Conservation (phyloP, 257 asterid genomes). For the Nicotiana tomentosiformis region DNA sequence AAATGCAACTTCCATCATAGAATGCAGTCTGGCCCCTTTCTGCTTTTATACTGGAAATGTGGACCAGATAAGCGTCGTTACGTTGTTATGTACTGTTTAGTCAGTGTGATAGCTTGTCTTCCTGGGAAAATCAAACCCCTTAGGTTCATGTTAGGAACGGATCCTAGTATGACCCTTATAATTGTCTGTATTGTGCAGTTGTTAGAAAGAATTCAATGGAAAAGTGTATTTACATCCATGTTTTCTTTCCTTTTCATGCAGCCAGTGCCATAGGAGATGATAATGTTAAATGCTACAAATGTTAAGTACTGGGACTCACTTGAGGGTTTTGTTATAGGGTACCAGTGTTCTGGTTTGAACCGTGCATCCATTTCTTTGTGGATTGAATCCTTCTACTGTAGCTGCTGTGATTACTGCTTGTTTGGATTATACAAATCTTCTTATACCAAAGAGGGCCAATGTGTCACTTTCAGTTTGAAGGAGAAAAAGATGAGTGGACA, state of each 20-base stretch:
- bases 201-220: constrained; percentile 17
- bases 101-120: constrained; percentile 19
- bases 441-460: background rate
- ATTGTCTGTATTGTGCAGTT: constrained; percentile 14
- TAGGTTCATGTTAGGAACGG: constrained; percentile 42
- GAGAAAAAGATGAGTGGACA: background rate
- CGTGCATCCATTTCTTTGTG: background rate
- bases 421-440: background rate
- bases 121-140: constrained; percentile 26
- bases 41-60: constrained; percentile 46
- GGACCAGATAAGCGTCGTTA: constrained; percentile 22
- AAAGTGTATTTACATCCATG: constrained; percentile 10
- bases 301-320: background rate
- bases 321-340: background rate
- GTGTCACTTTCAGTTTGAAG: background rate
- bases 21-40: constrained; percentile 32
- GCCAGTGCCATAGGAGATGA: background rate
- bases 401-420: background rate
- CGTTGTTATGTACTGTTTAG: constrained; percentile 10
- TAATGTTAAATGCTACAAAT: background rate
- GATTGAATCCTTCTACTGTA: background rate
- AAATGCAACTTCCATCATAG: constrained; percentile 23
- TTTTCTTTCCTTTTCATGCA: background rate
- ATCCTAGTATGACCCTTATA: constrained; percentile 27
- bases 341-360: background rate